Conservation (phyloP, 2,329 filamentous ascomycete genomes). For the Pestalotiopsis sp. region DNA sequence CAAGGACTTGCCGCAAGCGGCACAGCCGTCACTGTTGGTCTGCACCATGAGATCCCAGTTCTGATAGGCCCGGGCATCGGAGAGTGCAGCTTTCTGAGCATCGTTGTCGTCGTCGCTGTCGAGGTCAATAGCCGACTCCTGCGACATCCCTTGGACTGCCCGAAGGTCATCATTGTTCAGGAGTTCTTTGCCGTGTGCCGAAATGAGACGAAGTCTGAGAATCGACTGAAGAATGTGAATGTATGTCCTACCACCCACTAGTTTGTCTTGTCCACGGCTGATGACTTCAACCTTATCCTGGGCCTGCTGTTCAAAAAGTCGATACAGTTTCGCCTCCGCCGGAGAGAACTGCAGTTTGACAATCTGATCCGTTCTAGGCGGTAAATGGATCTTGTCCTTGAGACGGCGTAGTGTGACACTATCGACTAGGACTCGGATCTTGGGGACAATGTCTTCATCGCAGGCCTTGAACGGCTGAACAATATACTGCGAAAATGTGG, state of each 20-base stretch:
- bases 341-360: slow-evolving; percentile 75
- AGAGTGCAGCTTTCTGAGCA: slow-evolving; percentile 55
- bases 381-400: slow-evolving; percentile 89
- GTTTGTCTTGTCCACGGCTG: slow-evolving; percentile 62
- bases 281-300: slow-evolving; percentile 80
- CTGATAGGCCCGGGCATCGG: slow-evolving; percentile 77
- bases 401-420: slow-evolving; percentile 91
- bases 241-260: slow-evolving; percentile 83
- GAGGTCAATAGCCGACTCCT: slow-evolving; percentile 84
- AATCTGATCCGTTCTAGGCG: slow-evolving; percentile 72
- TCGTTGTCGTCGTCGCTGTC: slow-evolving; percentile 74
- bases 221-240: slow-evolving; percentile 93
- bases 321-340: slow-evolving; percentile 78
- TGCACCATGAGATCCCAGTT: slow-evolving; percentile 85
- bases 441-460: slow-evolving; percentile 81
- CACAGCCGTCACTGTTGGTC: slow-evolving; percentile 76
- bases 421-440: slow-evolving; percentile 86
- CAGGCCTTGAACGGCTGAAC: slow-evolving; percentile 85
- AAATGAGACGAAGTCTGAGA: slow-evolving; percentile 84
- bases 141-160: slow-evolving; percentile 78
- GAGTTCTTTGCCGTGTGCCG: slow-evolving; percentile 91
- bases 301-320: slow-evolving; percentile 82
- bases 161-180: slow-evolving; percentile 83
- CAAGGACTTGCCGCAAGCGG: slow-evolving; percentile 69
- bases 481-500: slow-evolving; percentile 78